phyloP scores from a whole-genome alignment of 2,329 filamentous ascomycete species.

The Alternaria hordeiaustralica region DNA sequence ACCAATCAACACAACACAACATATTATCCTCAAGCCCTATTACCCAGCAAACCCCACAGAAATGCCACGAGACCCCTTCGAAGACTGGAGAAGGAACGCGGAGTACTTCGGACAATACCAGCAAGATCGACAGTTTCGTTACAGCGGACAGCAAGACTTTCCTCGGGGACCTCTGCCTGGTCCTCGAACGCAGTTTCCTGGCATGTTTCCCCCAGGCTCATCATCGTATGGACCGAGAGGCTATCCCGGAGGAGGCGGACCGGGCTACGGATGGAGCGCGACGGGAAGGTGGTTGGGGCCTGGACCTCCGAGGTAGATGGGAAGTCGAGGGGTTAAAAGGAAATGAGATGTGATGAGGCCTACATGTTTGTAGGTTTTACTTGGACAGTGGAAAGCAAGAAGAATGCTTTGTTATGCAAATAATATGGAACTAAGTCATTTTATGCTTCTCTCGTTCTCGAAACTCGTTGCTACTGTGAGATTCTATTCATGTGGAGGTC shows the following conservation, averaged over 20 bases:
- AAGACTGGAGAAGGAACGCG: background rate
- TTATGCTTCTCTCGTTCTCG: background rate
- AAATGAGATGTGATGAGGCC: background rate
- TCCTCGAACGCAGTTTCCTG: background rate
- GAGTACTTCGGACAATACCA: background rate
- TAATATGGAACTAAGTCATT: fast-evolving
- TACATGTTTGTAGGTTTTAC: background rate
- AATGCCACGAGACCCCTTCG: background rate
- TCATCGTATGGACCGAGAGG: background rate
- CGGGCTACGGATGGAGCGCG: background rate
- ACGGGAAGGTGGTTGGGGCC: background rate
- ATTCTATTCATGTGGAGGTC: fast-evolving
- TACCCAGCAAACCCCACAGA: background rate
- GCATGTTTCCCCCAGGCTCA: background rate
- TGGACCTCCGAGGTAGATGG: background rate
- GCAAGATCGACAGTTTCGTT: background rate
- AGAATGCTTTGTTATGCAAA: no score
- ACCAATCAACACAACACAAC: background rate
- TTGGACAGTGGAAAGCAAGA: background rate
- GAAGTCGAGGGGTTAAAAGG: background rate
- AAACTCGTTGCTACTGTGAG: background rate
- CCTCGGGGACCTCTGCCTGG: background rate
- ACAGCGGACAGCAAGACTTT: background rate
- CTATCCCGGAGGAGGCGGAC: background rate
- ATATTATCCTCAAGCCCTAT: background rate